A percentile compares a stretch with the other conserved stretches of the same genome.
Conservation (phyloP, 2,329 filamentous ascomycete species). For the Cercospora beticola region DNA sequence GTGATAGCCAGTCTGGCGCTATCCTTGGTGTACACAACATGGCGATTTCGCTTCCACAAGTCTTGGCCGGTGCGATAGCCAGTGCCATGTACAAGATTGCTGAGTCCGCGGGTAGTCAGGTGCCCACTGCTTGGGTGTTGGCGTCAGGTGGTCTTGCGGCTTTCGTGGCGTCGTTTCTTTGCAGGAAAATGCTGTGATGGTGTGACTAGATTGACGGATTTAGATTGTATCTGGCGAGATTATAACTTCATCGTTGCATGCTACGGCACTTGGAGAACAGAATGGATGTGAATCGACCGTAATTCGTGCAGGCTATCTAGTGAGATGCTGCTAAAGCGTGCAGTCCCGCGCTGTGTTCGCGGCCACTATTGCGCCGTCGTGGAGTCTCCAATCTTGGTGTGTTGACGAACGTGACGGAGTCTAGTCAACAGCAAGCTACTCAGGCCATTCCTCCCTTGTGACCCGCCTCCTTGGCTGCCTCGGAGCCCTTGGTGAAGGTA, state of each 20-base stretch:
- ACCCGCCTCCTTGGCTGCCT: slow-evolving; percentile 32
- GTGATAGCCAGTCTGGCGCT: slow-evolving; percentile 19
- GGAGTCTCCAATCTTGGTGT: background rate
- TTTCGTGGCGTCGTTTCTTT: slow-evolving; percentile 21
- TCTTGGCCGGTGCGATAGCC: slow-evolving; percentile 19
- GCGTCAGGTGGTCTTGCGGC: slow-evolving; percentile 24
- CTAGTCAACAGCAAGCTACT: background rate
- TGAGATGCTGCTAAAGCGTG: background rate
- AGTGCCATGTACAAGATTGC: slow-evolving; percentile 23
- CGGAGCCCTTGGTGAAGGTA: slow-evolving; percentile 33
- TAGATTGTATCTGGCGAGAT: background rate
- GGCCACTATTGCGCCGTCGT: background rate
- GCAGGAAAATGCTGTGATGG: slow-evolving; percentile 15
- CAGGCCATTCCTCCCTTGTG: slow-evolving; percentile 24
- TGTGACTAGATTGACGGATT: background rate
- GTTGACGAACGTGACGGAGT: background rate
- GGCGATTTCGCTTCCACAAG: slow-evolving; percentile 27
- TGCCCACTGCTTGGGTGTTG: slow-evolving; percentile 25
- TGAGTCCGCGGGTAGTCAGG: slow-evolving; percentile 21
- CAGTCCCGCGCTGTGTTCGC: background rate
- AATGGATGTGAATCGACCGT: background rate
- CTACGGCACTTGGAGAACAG: background rate
- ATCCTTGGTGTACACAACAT: slow-evolving; percentile 27
- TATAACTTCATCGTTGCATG: background rate
- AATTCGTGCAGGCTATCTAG: background rate